These are phyloP conservation scores for Pluteus cervinus DNA, from an alignment of 768 basidiomycete genomes.

Conservation along the genomic window DNA sequence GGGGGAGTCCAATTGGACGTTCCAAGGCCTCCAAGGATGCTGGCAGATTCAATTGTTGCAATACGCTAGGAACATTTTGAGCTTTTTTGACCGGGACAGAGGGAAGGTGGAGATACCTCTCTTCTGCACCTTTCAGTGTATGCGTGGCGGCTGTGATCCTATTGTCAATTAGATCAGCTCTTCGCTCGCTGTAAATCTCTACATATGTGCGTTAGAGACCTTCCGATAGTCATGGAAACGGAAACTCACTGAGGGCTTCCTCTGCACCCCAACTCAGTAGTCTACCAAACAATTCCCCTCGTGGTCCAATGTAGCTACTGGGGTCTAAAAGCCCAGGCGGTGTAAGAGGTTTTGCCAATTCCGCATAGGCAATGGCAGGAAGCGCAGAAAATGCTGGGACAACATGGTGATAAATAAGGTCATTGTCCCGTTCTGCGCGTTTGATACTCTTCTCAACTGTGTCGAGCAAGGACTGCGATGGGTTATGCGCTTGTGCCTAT, in stretches of 20 bases:
- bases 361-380: conserved; percentile 52
- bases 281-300: conserved; percentile 61
- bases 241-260: conserved; percentile 72
- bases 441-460: conserved; percentile 59
- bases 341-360: conserved; percentile 56
- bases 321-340: conserved; percentile 57
- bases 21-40: conserved; percentile 85
- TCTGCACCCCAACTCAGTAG: conserved; percentile 84
- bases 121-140: conserved; percentile 53
- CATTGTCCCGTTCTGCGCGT: conserved; percentile 86
- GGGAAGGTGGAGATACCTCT: conserved; percentile 41
- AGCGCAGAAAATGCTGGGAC: conserved; percentile 71
- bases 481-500: conserved; percentile 7
- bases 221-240: conserved; percentile 1
- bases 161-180: conserved; percentile 62
- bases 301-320: conserved; percentile 42
- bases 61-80: conserved; percentile 34
- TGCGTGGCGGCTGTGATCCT: conserved; percentile 56
- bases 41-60: conserved; percentile 74
- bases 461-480: conserved; percentile 69
- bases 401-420: conserved; percentile 90
- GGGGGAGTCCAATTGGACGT: conserved; percentile 80
- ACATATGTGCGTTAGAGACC: conserved; percentile 1
- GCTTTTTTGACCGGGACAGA: conserved; percentile 1
- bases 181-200: conserved; percentile 87